These are phyloP conservation scores for Exophiala bonariae DNA, from an alignment of 2,329 filamentous ascomycete genomes.

Conservation along the genomic window DNA sequence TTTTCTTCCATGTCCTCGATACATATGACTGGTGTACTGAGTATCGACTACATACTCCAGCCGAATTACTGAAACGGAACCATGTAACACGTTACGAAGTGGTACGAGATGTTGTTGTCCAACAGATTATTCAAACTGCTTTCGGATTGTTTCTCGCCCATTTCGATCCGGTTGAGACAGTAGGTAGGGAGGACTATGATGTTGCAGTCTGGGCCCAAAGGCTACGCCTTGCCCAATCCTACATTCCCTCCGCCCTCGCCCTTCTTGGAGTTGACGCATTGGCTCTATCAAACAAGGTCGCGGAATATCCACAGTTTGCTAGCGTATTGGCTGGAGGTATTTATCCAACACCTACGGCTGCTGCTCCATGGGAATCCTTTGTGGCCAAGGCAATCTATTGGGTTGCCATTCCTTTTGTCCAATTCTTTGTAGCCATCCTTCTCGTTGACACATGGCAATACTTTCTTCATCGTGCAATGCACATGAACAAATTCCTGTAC, in stretches of 20 bases:
- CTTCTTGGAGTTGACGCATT: constrained; percentile 74
- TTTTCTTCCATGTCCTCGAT: constrained; percentile 87
- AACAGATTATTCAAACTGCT: constrained; percentile 84
- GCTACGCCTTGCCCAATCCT: constrained; percentile 74
- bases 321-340: constrained; percentile 75
- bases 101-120: constrained; percentile 83
- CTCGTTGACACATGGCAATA: constrained; percentile 98
- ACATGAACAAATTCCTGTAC: constrained; percentile 86
- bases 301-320: constrained; percentile 71
- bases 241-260: constrained; percentile 70
- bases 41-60: constrained; percentile 92
- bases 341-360: constrained; percentile 68
- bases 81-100: constrained; percentile 83
- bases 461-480: constrained; percentile 94
- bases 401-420: constrained; percentile 70
- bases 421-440: constrained; percentile 72
- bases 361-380: constrained; percentile 78
- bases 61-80: constrained; percentile 84
- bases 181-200: constrained; percentile 80
- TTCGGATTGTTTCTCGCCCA: constrained; percentile 68
- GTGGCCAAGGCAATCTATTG: constrained; percentile 79
- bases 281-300: constrained; percentile 71
- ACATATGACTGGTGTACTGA: constrained; percentile 80
- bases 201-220: constrained; percentile 86
- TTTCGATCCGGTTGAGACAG: constrained; percentile 71